Conservation (phyloP, 495 filamentous ascomycete genomes). For the Penicillium simplicissimum region DNA sequence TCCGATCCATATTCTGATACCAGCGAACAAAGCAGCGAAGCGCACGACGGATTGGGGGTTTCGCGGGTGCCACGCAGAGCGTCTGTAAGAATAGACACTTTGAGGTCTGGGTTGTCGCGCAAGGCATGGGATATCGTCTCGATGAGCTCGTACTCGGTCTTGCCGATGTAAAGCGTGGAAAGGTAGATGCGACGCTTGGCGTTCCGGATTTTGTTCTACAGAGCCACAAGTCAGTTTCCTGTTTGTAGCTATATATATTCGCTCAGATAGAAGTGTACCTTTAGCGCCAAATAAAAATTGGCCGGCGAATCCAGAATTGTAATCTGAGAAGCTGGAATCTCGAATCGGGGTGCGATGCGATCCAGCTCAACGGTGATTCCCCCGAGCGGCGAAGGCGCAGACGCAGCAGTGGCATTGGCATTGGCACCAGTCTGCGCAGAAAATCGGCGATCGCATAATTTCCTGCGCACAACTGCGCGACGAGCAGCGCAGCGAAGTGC, state of each 20-base stretch:
- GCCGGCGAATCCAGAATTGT: constrained; percentile 73
- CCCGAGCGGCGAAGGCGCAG: constrained; percentile 42
- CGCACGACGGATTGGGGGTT: constrained; percentile 82
- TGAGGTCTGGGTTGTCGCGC: constrained; percentile 72
- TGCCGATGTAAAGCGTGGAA: constrained; percentile 94
- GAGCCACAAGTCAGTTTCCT: constrained; percentile 16
- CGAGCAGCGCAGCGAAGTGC: constrained; percentile 37
- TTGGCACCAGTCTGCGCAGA: constrained; percentile 35
- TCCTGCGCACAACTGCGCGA: constrained; percentile 34
- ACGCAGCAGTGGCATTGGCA: constrained; percentile 26
- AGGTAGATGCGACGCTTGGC: constrained; percentile 83
- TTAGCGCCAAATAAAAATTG: constrained; percentile 86
- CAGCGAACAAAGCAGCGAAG: constrained; percentile 82
- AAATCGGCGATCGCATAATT: constrained; percentile 42
- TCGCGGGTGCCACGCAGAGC: constrained; percentile 89
- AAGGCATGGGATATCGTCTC: constrained; percentile 76
- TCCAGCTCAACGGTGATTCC: constrained; percentile 80
- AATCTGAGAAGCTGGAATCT: constrained; percentile 78
- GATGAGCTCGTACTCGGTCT: constrained; percentile 88
- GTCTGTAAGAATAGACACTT: constrained; percentile 91
- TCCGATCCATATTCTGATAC: constrained; percentile 78
- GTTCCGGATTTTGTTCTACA: constrained; percentile 73
- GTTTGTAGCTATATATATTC: background rate
- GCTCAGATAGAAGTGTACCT: constrained; percentile 51
- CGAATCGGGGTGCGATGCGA: constrained; percentile 84